Evolutionary conservation across 1,284 basidiomycete species (phyloP).

Genomic region (Ganoderma boninense): DNA sequence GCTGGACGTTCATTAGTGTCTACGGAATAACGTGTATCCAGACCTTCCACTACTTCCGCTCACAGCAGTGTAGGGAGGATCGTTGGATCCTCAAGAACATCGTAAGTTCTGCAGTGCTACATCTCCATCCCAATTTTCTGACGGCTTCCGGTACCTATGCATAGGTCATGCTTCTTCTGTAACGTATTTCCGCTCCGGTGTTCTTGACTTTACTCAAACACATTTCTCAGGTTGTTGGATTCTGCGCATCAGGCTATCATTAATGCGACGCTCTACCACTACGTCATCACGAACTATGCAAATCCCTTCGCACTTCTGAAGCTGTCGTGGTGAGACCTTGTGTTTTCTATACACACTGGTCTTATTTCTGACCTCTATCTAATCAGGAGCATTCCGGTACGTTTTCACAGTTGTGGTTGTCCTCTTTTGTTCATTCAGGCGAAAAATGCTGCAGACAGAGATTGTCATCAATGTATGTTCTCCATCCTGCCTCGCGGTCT

Average conservation of each 20-base stretch:
- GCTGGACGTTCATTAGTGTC: not conserved
- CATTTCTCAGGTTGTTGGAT: not conserved
- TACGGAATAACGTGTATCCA: not conserved
- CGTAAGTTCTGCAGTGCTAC: not conserved
- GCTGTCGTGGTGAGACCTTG: not conserved
- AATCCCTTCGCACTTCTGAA: not conserved
- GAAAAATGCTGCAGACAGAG: not conserved
- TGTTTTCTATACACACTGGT: no score
- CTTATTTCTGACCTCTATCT: no score
- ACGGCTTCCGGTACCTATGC: not conserved
- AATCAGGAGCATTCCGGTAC: not conserved
- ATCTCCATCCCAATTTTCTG: not conserved
- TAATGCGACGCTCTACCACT: not conserved
- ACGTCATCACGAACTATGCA: not conserved
- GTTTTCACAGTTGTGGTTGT: not conserved
- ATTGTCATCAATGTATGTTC: not conserved
- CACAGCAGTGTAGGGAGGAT: not conserved
- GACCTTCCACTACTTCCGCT: not conserved
- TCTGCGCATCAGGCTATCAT: not conserved
- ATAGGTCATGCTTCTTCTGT: not conserved
- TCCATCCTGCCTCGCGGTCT: not conserved
- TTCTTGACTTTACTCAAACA: not conserved
- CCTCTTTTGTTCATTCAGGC: no score
- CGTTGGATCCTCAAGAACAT: not conserved
- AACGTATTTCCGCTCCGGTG: not conserved